A percentile compares a stretch with the other conserved stretches of the same genome.
Conservation (phyloP, 2,329 filamentous ascomycete species). For the Talaromyces funiculosus region DNA sequence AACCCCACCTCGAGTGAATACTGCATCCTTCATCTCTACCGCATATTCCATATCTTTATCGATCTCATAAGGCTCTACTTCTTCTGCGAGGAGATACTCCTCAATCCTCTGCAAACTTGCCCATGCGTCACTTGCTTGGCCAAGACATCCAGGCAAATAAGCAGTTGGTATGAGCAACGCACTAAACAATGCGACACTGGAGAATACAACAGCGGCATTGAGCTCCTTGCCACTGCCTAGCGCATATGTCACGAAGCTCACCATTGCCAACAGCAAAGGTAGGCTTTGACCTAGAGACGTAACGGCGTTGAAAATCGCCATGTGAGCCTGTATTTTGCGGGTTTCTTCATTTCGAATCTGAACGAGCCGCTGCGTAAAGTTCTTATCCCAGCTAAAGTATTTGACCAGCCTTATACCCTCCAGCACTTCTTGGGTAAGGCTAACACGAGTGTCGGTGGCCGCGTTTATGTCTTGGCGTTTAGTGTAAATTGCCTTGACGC, state of each 20-base stretch:
- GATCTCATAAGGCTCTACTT: not conserved
- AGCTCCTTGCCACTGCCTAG: not conserved
- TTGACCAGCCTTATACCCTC: constrained; percentile 3
- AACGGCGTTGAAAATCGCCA: not conserved
- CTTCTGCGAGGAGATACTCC: constrained; percentile 3
- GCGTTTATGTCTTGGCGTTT: not conserved
- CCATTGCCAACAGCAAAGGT: not conserved
- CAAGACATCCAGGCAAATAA: not conserved
- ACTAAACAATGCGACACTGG: not conserved
- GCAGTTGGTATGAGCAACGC: not conserved
- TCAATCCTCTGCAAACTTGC: not conserved
- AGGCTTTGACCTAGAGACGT: not conserved
- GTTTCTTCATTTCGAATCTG: not conserved
- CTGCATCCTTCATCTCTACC: not conserved
- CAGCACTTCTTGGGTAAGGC: not conserved
- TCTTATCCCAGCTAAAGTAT: constrained; percentile 5
- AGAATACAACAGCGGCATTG: not conserved
- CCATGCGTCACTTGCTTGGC: not conserved
- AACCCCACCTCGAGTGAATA: not conserved
- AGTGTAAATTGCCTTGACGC: not conserved
- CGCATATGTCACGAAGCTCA: not conserved
- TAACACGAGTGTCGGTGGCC: not conserved
- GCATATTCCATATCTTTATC: not conserved
- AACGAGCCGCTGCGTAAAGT: not conserved
- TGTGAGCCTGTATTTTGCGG: not conserved